Conservation (phyloP, 805 yeast genomes). For the Lipomyces kockii region DNA sequence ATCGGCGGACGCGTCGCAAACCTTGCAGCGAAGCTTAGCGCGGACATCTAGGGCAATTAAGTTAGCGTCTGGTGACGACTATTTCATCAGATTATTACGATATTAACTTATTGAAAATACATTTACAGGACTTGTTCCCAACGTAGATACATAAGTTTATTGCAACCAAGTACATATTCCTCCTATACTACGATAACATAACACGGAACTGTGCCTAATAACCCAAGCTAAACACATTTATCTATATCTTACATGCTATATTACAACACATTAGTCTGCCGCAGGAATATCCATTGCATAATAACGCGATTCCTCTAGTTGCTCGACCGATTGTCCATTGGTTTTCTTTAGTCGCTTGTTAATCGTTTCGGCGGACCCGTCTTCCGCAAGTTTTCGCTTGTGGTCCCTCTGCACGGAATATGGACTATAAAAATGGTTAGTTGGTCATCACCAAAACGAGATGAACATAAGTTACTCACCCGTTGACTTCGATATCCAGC, state of each 20-base stretch:
- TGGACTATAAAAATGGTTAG: conserved; percentile 14
- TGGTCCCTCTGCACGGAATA: conserved; percentile 30
- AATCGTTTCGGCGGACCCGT: conserved; percentile 18
- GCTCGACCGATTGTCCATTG: conserved; percentile 17
- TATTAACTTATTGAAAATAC: neutral
- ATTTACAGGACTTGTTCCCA: neutral
- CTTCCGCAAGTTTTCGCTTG: conserved; percentile 22
- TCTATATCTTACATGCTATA: neutral
- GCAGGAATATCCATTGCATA: conserved; percentile 26
- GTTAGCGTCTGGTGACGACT: too few relatives aligned
- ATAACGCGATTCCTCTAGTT: conserved; percentile 21
- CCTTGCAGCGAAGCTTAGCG: too few relatives aligned
- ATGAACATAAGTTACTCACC: conserved; percentile 16
- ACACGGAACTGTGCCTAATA: neutral
- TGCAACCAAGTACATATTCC: neutral
- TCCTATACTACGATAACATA: neutral
- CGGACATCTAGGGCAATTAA: too few relatives aligned
- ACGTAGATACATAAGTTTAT: neutral
- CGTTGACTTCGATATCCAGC: conserved; percentile 39
- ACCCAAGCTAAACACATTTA: neutral
- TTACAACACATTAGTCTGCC: neutral
- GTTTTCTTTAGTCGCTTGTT: conserved; percentile 5
- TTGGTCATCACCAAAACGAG: neutral
- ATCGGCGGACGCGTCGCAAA: neutral
- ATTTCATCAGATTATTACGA: too few relatives aligned